A percentile compares a stretch with the other conserved stretches of the same genome.
Evolutionary conservation across 371 early-diverging fungal species (phyloP).

Genomic region (Mortierella sp.): DNA sequence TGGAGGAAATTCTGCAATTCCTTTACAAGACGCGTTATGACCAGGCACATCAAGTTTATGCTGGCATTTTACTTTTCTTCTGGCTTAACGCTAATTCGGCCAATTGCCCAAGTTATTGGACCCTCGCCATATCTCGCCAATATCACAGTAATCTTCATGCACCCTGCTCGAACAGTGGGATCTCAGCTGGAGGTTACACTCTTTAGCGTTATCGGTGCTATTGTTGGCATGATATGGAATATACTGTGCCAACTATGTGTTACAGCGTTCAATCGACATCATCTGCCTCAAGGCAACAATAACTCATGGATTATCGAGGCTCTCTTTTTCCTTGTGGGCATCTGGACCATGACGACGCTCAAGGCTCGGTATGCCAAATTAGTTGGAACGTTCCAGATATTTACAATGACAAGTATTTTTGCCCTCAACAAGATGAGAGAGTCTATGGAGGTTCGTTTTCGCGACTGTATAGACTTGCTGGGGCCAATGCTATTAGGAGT

Average conservation of each 20-base stretch:
- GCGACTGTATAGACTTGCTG: constrained; percentile 8
- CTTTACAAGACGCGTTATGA: too few species aligned
- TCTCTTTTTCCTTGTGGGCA: constrained; percentile 47
- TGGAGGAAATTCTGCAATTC: too few species aligned
- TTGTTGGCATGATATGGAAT: too few species aligned
- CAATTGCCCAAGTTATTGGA: too few species aligned
- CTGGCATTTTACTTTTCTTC: too few species aligned
- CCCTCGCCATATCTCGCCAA: too few species aligned
- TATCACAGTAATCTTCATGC: too few species aligned
- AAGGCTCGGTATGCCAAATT: constrained; percentile 53
- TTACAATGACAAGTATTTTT: constrained; percentile 37
- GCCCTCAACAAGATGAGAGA: constrained; percentile 4
- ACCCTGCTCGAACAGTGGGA: too few species aligned
- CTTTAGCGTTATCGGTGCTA: too few species aligned
- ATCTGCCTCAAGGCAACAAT: background rate
- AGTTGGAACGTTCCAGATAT: constrained; percentile 35
- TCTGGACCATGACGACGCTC: constrained; percentile 42
- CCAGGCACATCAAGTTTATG: too few species aligned
- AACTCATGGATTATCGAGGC: constrained; percentile 30
- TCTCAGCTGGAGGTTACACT: too few species aligned
- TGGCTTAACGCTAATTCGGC: too few species aligned
- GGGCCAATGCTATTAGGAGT: constrained; percentile 33
- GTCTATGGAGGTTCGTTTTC: background rate
- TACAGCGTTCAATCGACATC: background rate
- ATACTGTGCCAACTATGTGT: background rate